These are phyloP conservation scores for Fusarium begoniae DNA, from an alignment of 2,329 filamentous ascomycete species.

Conservation along the genomic window DNA sequence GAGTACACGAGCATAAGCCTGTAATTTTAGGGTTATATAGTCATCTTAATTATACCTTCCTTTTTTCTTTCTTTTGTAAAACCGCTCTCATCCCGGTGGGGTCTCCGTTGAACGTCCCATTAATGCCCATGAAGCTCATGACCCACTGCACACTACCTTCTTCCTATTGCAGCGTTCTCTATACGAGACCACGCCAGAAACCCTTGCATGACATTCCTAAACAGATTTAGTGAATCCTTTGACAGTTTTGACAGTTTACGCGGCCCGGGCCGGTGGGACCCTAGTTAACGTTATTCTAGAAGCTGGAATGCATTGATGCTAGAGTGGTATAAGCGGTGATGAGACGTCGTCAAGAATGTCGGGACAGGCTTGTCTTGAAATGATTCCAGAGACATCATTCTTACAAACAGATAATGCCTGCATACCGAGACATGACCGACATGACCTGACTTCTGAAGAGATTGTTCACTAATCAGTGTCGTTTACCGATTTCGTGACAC, in stretches of 20 bases:
- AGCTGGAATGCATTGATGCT: neutral
- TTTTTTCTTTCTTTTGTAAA: neutral
- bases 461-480: neutral
- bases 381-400: neutral
- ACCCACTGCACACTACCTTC: neutral
- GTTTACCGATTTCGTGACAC: fast-evolving
- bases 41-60: constrained; percentile 13
- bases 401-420: neutral
- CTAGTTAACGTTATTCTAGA: neutral
- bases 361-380: neutral
- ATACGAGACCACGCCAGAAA: neutral
- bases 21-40: neutral
- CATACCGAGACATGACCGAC: neutral
- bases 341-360: fast-evolving
- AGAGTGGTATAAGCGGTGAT: neutral
- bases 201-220: neutral
- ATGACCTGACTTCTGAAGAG: no score
- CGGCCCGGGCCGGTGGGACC: neutral
- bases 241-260: neutral
- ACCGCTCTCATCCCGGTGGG: no score
- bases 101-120: neutral
- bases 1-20: neutral
- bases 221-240: neutral
- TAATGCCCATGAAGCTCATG: neutral
- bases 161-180: neutral